Evolutionary conservation across 306 rosid genomes (phyloP), one percentile per base, ranked within the genome.

Genomic region (barrel medic (Medicago truncatula)): DNA sequence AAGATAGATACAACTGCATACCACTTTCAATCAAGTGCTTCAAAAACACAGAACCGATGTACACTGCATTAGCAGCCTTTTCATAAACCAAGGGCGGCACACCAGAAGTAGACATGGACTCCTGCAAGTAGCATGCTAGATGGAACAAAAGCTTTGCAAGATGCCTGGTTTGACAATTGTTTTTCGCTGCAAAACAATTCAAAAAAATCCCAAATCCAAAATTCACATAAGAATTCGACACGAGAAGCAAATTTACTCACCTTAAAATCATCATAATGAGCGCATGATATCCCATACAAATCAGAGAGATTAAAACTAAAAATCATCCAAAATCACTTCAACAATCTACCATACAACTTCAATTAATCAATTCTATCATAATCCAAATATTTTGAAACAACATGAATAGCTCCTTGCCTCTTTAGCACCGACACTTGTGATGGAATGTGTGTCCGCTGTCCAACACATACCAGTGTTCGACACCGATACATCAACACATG

Each of bases 111-210:
- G 97, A 88, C 83, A 85, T 78, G 76, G 85, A 88, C 77, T 92
- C 96, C 78, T 92, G 96, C 85, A 96, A 88, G 81, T 86, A 88
- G 89, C 92, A 57, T 21, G 93, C 90, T 78, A 96, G 76, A 80
- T 92, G 98, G 85, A 89, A 87, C 85, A 96, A 85, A 88, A 96
- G 81, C 88, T 96, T 96, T 7, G 97, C 90, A 69, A 96, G 98
- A 85, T 96, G 98, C 84, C 90, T 90, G 59, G 99, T 92, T 58
- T 74, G 75, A 59, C 52, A 72, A 81, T 92, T 96, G 86, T 96
- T 96, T 85, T 83, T 87, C 0, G 86, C 99, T 96, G 98, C 81
- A 87, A 56, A 74, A 70, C 58, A 74, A 69, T 56, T 44, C 16
- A n/a, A 28, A 0, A 9, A 62, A 15, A 56, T n/a, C 28, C 41